Evolutionary conservation across 345 rosid genomes (phyloP), one percentile per base, ranked within the genome.

Genomic region (Iberis pinnata): DNA sequence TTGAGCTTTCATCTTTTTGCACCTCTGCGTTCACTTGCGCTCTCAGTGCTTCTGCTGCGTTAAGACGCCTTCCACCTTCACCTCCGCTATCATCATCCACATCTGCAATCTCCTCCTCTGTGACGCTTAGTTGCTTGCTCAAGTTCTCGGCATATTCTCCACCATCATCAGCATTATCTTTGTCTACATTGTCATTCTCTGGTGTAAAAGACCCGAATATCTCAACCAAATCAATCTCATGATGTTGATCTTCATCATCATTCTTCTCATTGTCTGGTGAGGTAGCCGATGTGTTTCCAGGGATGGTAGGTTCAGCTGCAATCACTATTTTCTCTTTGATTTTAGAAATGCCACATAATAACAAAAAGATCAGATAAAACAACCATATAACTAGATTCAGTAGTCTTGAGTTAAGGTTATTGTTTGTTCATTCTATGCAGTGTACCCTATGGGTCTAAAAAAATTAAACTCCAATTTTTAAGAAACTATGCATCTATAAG

Each of bases 1-100:
- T 80, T 53, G 85, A 77, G 12, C 74, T 82, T 17, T 65, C 50
- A 29, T 49, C 22, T 9, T 69, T 72, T 47, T 64, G 60, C 52
- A 43, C 79, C 22, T 70, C 76, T 6, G 74, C 79, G 71, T 81
- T 80, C 56, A 83, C 87, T 76, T 85, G 95, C 9, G 92, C 92
- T 75, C 83, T 75, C 4, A 85, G 87, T 15, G 92, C 92, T 75
- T 89, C 95, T n/a, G 97, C 95, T 10, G 95, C 95, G 69, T 83
- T 89, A 1, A 76, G 80, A 16, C 95, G 90, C 64, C 53, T 77
- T 15, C 72, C 73, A 25, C 58, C 95, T 60, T 84, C 89, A 9
- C 27, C 53, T 1, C 67, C 57, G 0, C 58, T 55, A 31, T 88
- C 89, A 0, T 78, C 88, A 24, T 89, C 97, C 43, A 89, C 95